Conservation (phyloP, 306 rosid genomes). For the Chamaecrista fasciculata region DNA sequence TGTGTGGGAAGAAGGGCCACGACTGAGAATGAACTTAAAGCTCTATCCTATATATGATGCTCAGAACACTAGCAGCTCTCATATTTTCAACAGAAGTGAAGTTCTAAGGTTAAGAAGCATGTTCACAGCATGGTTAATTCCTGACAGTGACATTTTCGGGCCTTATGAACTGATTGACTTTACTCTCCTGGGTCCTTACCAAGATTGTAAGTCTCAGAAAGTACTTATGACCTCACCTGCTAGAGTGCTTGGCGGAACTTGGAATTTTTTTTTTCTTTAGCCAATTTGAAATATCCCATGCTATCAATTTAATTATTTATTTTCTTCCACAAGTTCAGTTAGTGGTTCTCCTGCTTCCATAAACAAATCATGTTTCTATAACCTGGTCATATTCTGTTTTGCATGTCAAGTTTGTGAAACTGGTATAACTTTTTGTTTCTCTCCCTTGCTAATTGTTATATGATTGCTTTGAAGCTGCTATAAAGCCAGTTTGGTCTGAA, state of each 20-base stretch:
- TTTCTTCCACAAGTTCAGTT: not conserved
- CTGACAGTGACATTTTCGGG: conserved; percentile 57
- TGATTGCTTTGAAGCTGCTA: not conserved
- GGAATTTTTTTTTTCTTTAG: not conserved
- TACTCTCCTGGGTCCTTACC: conserved; percentile 46
- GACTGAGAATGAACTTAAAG: conserved; percentile 66
- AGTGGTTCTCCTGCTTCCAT: conserved; percentile 5
- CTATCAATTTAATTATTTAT: not conserved
- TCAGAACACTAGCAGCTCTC: conserved; percentile 15
- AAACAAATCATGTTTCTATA: not conserved
- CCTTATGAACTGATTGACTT: conserved; percentile 74
- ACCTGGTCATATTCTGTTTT: not conserved
- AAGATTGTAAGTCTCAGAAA: conserved; percentile 51
- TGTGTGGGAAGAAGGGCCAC: conserved; percentile 69
- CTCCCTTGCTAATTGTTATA: not conserved
- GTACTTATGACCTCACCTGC: conserved; percentile 10
- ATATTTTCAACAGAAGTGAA: conserved; percentile 48
- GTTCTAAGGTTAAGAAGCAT: conserved; percentile 43
- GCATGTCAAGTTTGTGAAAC: not conserved
- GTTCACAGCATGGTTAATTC: conserved; percentile 63
- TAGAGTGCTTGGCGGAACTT: conserved; percentile 1
- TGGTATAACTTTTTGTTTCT: not conserved
- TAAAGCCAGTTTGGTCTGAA: not conserved
- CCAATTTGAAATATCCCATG: not conserved
- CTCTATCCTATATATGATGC: conserved; percentile 57